These are phyloP conservation scores for Themeda triandra DNA, from an alignment of 176 grass and related monocot species.

Conservation along the genomic window DNA sequence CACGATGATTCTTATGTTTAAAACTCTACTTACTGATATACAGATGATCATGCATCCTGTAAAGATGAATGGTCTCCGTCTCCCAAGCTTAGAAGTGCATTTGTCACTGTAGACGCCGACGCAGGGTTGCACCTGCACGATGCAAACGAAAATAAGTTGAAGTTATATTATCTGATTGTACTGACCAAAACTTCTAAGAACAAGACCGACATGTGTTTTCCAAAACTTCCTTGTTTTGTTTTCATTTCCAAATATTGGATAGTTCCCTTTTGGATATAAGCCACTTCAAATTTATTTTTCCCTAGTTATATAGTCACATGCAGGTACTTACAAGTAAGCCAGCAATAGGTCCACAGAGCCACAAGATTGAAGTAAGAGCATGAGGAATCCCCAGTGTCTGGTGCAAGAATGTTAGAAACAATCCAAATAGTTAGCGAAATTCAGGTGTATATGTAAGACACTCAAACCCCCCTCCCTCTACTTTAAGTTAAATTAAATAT, in stretches of 20 bases:
- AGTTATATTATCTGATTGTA: neutral
- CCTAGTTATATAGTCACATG: neutral
- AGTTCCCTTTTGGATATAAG: neutral
- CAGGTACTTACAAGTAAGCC: constrained; percentile 73
- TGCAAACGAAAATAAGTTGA: neutral
- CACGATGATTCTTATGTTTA: neutral
- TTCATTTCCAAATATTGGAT: neutral
- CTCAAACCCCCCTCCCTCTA: no score
- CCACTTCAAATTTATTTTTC: neutral
- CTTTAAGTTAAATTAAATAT: neutral
- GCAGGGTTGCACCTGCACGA: constrained; percentile 54
- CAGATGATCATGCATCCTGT: constrained; percentile 63
- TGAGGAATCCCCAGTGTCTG: constrained; percentile 79
- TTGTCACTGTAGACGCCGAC: constrained; percentile 73
- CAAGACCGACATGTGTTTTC: neutral
- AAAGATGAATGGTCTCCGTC: constrained; percentile 65
- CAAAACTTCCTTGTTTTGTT: neutral
- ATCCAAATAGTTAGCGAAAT: neutral
- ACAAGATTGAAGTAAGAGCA: constrained; percentile 77
- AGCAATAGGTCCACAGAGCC: constrained; percentile 77
- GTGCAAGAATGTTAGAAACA: neutral
- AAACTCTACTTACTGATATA: constrained; percentile 45
- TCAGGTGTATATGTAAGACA: neutral
- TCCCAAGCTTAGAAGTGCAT: constrained; percentile 58
- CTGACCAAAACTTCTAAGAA: neutral